Evolutionary conservation across 164 flowering plant genomes (phyloP).

Genomic region (Cinnamomum micranthum): DNA sequence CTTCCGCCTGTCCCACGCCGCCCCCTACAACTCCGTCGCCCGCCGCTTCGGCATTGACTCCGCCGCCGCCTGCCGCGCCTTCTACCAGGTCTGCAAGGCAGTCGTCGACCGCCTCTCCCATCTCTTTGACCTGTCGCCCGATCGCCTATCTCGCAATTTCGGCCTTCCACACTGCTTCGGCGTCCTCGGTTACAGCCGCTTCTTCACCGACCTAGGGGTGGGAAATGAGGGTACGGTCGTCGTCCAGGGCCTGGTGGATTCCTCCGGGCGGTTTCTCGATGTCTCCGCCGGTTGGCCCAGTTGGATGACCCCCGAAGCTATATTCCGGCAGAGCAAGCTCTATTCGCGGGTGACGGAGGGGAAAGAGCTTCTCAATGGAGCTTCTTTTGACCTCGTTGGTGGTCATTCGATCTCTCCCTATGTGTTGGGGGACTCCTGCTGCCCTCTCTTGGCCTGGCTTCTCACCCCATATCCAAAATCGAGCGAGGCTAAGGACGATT

Average conservation of each 20-base stretch:
- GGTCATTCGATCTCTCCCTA: constrained; percentile 54
- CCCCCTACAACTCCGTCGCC: constrained; percentile 42
- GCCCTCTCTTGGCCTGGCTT: constrained; percentile 71
- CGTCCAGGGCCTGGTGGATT: constrained; percentile 74
- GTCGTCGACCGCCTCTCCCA: constrained; percentile 43
- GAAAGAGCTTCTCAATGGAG: constrained; percentile 50
- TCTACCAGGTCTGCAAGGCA: constrained; percentile 53
- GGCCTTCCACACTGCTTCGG: constrained; percentile 72
- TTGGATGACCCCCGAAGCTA: constrained; percentile 29
- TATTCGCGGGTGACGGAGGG: constrained; percentile 48
- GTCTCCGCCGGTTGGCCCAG: constrained; percentile 88
- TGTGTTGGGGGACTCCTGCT: constrained; percentile 65
- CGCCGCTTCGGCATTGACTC: constrained; percentile 54
- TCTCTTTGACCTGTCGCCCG: constrained; percentile 41
- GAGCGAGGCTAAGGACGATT: constrained; percentile 19
- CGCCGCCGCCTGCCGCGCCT: constrained; percentile 45
- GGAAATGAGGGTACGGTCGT: constrained; percentile 22
- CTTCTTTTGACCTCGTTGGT: constrained; percentile 25
- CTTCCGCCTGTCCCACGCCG: constrained; percentile 62
- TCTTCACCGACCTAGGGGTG: constrained; percentile 32
- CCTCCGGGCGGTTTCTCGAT: constrained; percentile 78
- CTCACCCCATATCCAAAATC: constrained; percentile 44
- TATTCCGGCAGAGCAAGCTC: constrained; percentile 46
- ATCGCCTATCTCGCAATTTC: constrained; percentile 36
- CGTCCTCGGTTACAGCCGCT: constrained; percentile 47